Percentiles rank a stretch among this genome's conserved stretches.
These are phyloP conservation scores for Torulaspora pretoriensis DNA, from an alignment of 1,139 yeast genomes.

Conservation along the genomic window DNA sequence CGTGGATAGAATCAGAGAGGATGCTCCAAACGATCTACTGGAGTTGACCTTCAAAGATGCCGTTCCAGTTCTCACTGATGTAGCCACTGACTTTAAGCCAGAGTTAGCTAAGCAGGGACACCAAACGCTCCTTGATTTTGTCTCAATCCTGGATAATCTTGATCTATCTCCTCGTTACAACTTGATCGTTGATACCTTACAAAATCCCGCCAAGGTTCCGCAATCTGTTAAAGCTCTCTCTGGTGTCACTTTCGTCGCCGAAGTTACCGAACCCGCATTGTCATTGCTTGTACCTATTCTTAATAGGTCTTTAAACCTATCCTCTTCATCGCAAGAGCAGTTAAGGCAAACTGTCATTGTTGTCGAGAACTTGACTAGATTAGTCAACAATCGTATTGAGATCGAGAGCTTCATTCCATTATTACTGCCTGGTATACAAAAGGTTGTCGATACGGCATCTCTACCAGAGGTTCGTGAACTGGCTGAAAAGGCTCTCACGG, in stretches of 20 bases:
- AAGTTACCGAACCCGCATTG: constrained; percentile 94
- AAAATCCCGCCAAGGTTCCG: constrained; percentile 84
- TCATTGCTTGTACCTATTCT: constrained; percentile 87
- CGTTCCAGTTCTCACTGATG: constrained; percentile 81
- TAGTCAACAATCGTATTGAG: constrained; percentile 90
- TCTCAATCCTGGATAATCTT: constrained; percentile 81
- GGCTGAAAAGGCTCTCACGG: constrained; percentile 79
- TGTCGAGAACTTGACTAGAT: constrained; percentile 90
- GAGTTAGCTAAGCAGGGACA: constrained; percentile 87
- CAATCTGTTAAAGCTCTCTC: constrained; percentile 85
- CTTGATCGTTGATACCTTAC: constrained; percentile 79
- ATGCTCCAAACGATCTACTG: constrained; percentile 78
- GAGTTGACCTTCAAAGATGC: constrained; percentile 75
- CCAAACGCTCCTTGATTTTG: constrained; percentile 63
- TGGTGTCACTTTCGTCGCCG: constrained; percentile 95
- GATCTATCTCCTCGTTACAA: constrained; percentile 86
- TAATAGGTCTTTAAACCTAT: constrained; percentile 83
- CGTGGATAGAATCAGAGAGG: constrained; percentile 69
- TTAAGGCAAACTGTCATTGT: constrained; percentile 95
- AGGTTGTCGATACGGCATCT: constrained; percentile 84
- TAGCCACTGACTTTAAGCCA: constrained; percentile 93
- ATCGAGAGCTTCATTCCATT: constrained; percentile 83
- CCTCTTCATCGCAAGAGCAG: constrained; percentile 85
- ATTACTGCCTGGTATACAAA: constrained; percentile 83
- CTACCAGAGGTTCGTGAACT: constrained; percentile 95